A percentile compares a stretch with the other conserved stretches of the same genome.
Evolutionary conservation across 2,329 filamentous ascomycete genomes (phyloP).

Genomic region (Ophiostoma triangulosporum): DNA sequence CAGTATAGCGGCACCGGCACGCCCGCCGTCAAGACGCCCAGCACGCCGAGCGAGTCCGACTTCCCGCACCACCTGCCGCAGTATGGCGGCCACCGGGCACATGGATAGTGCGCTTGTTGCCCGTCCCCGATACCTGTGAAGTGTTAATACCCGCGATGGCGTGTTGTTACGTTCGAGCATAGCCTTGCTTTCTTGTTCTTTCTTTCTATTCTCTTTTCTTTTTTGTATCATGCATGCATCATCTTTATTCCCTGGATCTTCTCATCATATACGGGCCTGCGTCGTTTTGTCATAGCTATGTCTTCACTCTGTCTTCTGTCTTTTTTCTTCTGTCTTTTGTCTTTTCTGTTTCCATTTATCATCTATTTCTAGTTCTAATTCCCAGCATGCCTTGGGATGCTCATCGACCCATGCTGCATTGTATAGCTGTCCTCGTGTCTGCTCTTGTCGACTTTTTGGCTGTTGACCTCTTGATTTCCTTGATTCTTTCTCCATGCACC

Average conservation of each 20-base stretch:
- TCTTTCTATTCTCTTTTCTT: too few relatives aligned
- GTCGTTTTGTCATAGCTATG: neutral
- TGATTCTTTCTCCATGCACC: too few relatives aligned
- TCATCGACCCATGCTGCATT: neutral
- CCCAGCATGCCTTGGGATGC: too few relatives aligned
- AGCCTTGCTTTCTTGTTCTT: neutral
- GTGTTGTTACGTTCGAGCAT: too few relatives aligned
- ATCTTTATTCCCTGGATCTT: too few relatives aligned
- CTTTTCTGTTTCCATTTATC: neutral
- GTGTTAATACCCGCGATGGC: too few relatives aligned
- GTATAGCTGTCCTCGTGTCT: neutral
- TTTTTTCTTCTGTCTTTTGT: neutral
- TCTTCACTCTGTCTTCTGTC: neutral
- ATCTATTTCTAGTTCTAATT: too few relatives aligned
- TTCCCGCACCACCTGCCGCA: constrained; percentile 9
- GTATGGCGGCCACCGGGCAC: constrained; percentile 2
- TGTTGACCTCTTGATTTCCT: neutral
- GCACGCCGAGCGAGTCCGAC: constrained; percentile 8
- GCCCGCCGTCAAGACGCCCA: constrained; percentile 8
- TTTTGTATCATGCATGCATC: too few relatives aligned
- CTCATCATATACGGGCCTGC: too few relatives aligned
- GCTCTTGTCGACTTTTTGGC: neutral
- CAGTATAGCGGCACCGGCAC: neutral
- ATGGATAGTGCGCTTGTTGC: neutral
- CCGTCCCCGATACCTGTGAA: too few relatives aligned